Base-by-base conservation (phyloP, 1,284 basidiomycete species). In the Moesziomyces globuligerus region DNA sequence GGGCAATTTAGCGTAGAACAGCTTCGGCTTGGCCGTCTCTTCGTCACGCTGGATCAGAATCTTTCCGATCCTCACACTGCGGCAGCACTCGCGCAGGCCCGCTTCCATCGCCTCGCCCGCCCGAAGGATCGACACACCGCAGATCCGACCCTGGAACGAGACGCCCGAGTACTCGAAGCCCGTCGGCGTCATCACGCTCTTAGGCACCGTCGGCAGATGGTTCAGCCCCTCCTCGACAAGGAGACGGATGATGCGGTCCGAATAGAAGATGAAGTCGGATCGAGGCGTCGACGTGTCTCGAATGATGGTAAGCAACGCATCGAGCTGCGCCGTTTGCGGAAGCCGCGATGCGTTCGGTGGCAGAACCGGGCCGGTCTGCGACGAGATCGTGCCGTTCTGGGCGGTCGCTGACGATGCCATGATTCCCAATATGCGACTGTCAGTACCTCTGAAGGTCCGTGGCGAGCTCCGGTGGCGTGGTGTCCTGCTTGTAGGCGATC, bases 221-320 rank as follows among this genome's bases (percentile, higher is more conserved):
- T 98, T 98, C 59, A 98, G 85, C n/a, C 94, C 87, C 80, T 88
- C 87, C 76, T 88, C 87, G 23, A 88, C 87, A 5, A 88, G 80
- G 21, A 88, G 75, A 13, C 87, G 83, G 76, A 88, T 88, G 76
- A 88, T 87, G 10, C 87, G 83, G 82, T 88, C 87, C 13, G 92
- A 93, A 82, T 96, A 98, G 85, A 98, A 98, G 74, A 98, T 88
- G 81, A 98, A 98, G 83, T 98, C 95, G 21, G 94, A 94, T 40
- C 95, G 74, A 18, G 73, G 65, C 13, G 84, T 85, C 5, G 80
- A 67, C 17, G 67, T 53, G 66, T 83, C 80, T 46, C 94, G 85
- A 81, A 98, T 95, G 84, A 97, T 95, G 15, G 96, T 98, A 84
- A 96, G 91, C 18, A 98, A 86, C 0, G 94, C 94, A 83, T 98